phyloP scores from a whole-genome alignment of 164 flowering plant genomes.

The Vitis vinifera region ASM3070453v1 NC_081820.1:6920501-6921000 shows the following conservation, averaged over 20 bases:
- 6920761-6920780: not conserved
- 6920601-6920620: not conserved
- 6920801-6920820: too few species aligned
- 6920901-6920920: not conserved
- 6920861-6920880: too few species aligned
- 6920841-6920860: too few species aligned
- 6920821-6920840: too few species aligned
- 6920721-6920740: not conserved
- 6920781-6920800: not conserved
- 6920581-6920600: not conserved
- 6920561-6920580: not conserved
- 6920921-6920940: not conserved
- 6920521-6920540: not conserved
- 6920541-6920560: not conserved
- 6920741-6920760: not conserved
- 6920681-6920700: not conserved
- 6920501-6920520: not conserved
- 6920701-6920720: constrained; percentile 5
- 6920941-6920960: not conserved
- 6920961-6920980: not conserved
- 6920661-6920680: constrained; percentile 1
- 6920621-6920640: constrained; percentile 4
- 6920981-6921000: constrained; percentile 7
- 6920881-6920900: too few species aligned
- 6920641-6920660: constrained; percentile 1